Conservation (phyloP, 176 grass and related monocot genomes). For the Leersia perrieri region DNA sequence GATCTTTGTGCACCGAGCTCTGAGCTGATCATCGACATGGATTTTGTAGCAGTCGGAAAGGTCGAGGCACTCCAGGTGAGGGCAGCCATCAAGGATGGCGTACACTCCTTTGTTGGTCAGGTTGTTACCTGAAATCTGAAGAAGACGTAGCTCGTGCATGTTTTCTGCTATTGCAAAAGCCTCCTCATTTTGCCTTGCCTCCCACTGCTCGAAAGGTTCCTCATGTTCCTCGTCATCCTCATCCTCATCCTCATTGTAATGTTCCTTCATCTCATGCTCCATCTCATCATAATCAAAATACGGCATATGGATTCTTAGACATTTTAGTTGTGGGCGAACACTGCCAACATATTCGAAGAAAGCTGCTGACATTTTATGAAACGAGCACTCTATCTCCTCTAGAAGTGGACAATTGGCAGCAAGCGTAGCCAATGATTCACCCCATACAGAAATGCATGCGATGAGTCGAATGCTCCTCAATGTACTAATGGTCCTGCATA, state of each 20-base stretch:
- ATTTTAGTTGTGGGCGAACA: constrained; percentile 32
- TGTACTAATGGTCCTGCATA: constrained; percentile 33
- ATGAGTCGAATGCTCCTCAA: constrained; percentile 45
- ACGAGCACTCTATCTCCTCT: constrained; percentile 43
- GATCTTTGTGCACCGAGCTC: constrained; percentile 17
- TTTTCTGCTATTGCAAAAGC: constrained; percentile 42
- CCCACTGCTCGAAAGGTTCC: neutral
- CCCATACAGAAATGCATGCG: neutral
- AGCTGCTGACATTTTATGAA: neutral
- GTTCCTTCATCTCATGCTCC: neutral
- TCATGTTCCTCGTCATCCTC: neutral
- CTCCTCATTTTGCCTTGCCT: constrained; percentile 1
- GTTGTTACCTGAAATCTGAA: constrained; percentile 34
- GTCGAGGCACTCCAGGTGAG: constrained; percentile 42
- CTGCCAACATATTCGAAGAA: constrained; percentile 15
- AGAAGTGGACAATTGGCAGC: constrained; percentile 27
- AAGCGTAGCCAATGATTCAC: neutral
- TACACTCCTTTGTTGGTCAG: constrained; percentile 30
- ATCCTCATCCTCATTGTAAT: neutral
- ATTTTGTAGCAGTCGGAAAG: constrained; percentile 26
- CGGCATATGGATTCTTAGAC: constrained; percentile 17
- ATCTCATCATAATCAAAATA: constrained; percentile 7
- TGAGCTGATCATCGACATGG: constrained; percentile 22
- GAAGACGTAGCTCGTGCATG: constrained; percentile 27
- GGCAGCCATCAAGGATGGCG: constrained; percentile 43